Evolutionary conservation across 176 grass and related monocot species (phyloP).

Genomic region (Phragmites australis): DNA sequence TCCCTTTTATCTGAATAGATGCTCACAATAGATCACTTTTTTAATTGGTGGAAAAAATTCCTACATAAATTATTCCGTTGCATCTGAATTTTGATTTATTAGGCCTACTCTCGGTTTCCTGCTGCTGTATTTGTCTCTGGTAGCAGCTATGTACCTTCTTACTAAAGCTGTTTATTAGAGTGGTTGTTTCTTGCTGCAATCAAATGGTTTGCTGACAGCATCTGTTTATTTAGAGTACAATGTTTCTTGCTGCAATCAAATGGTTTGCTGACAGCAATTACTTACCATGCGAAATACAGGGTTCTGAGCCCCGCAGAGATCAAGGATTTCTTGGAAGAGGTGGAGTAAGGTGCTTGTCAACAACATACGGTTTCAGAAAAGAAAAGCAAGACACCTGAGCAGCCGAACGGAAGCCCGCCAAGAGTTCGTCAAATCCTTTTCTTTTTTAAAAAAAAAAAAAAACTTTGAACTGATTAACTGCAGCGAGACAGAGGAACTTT

Average conservation of each 20-base stretch:
- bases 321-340: slow-evolving; percentile 71
- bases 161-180: background rate
- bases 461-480: background rate
- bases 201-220: background rate
- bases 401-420: background rate
- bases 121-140: background rate
- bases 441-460: background rate
- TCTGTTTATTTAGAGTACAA: no score
- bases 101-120: background rate
- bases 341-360: slow-evolving; percentile 41
- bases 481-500: no score
- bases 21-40: background rate
- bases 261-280: background rate
- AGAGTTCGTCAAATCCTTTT: background rate
- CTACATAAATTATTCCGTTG: background rate
- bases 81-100: background rate
- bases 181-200: background rate
- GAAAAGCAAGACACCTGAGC: background rate
- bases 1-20: background rate
- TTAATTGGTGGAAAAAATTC: background rate
- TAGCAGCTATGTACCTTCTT: background rate
- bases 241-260: background rate
- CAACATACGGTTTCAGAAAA: background rate
- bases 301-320: slow-evolving; percentile 71
- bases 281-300: slow-evolving; percentile 35